Percentiles rank a stretch among this genome's conserved stretches.
These are phyloP conservation scores for Globisporangium carolinianum DNA, from an alignment of 352 stramenopile genomes.

Conservation along the genomic window DNA sequence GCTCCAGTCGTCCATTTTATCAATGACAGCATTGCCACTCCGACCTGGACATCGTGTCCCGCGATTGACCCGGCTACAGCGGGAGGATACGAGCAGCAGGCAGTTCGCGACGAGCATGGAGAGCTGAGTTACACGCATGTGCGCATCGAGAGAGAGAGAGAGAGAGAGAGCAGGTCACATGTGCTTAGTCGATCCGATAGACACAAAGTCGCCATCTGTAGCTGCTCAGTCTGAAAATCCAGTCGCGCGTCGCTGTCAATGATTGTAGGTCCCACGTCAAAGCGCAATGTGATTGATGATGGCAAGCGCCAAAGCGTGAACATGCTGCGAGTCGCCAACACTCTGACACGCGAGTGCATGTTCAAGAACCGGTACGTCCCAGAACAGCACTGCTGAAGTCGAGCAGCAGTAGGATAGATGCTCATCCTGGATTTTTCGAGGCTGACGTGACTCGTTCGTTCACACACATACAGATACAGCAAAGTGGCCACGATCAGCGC, in stretches of 20 bases:
- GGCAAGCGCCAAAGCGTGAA: not conserved
- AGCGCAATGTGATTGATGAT: not conserved
- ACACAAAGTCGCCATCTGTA: not conserved
- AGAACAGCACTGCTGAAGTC: not conserved
- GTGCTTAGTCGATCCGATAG: not conserved
- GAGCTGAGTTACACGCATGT: no score
- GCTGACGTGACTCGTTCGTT: no score
- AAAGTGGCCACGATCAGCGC: no score
- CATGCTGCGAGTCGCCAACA: not conserved
- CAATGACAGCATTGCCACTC: not conserved
- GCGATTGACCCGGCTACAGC: not conserved
- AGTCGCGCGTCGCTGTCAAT: not conserved
- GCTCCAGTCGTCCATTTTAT: not conserved
- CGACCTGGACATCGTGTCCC: no score
- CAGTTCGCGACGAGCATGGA: not conserved
- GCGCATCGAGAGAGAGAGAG: not conserved
- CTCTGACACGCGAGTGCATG: not conserved
- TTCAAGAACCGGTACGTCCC: not conserved
- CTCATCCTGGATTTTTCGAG: not conserved
- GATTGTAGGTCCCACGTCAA: not conserved
- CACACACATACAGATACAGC: no score
- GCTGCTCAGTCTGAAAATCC: not conserved
- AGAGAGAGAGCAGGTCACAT: not conserved
- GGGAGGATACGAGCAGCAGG: not conserved
- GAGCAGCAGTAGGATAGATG: not conserved